Evolutionary conservation across 495 filamentous ascomycete species (phyloP), one percentile per base, ranked within the genome.

Genomic region (Hypoxylon lienhwacheense): DNA sequence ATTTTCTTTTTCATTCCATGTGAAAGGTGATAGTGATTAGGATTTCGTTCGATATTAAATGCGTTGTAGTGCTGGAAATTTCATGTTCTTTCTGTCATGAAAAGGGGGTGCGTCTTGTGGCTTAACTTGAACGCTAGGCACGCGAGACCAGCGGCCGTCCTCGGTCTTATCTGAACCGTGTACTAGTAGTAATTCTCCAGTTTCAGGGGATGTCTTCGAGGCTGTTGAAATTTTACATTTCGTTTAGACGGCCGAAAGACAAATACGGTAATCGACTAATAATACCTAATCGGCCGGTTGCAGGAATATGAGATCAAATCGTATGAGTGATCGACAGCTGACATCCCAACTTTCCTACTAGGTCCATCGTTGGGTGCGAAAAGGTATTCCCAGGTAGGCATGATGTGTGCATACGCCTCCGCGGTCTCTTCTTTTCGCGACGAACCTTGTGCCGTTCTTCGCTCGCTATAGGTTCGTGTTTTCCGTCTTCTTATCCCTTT

Each of bases 301-400:
- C 52, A 56, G 52, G 52, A 61, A 43, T 53, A 52, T 53, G 47
- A 61, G 58, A 53, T 52, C 58, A 55, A 61, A 61, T 55, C 52
- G 52, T 56, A 61, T 56, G 58, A 61, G 58, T 42, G 58, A 61
- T 56, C 58, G 58, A 56, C 58, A 53, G 52, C 47, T 56, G 40
- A 56, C 58, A 61, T 33, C 51, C n/a, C 47, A 61, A 49, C 44
- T 61, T 55, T 50, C 26, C 12, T 52, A 12, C 58, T 52, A 61
- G 51, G 25, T 35, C 47, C 52, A 51, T 32, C 44, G 47, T 61
- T 56, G 47, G 58, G 52, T 46, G 50, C 47, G 36, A 39, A 48
- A 44, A 42, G 19, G 42, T 28, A 52, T 61, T 47, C 52, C 47
- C 45, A 56, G 58, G 52, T 46, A 51, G 58, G 53, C 45, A 61